Percentiles rank a stretch among this genome's conserved stretches.
phyloP scores from a whole-genome alignment of 441 rosid genomes.

The Geranium incanum region DNA sequence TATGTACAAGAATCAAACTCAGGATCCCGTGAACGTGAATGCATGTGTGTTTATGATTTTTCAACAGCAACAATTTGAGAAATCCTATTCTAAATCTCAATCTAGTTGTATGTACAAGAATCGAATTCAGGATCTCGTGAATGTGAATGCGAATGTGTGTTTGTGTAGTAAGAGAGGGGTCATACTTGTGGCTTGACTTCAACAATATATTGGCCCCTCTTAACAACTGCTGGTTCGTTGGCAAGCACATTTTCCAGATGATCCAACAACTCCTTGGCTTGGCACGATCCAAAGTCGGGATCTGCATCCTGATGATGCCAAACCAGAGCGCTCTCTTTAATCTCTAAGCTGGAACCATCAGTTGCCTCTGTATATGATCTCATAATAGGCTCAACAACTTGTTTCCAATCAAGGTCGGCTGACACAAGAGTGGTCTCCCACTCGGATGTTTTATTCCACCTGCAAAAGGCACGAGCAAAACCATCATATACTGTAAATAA shows the following conservation, averaged over 20 bases:
- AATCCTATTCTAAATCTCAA: too few species aligned
- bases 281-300: conserved; percentile 87
- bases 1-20: too few species aligned
- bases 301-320: conserved; percentile 96
- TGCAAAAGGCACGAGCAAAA: conserved; percentile 22
- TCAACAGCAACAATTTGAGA: too few species aligned
- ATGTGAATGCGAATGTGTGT: background rate
- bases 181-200: conserved; percentile 89
- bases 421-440: conserved; percentile 53
- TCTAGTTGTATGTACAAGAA: too few species aligned
- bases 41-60: too few species aligned
- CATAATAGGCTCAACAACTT: conserved; percentile 72
- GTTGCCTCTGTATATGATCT: conserved; percentile 64
- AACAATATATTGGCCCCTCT: conserved; percentile 73
- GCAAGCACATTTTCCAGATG: conserved; percentile 82
- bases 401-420: conserved; percentile 76
- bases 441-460: conserved; percentile 51
- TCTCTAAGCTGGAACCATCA: conserved; percentile 74
- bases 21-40: too few species aligned
- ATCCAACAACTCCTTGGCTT: conserved; percentile 73
- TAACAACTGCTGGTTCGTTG: conserved; percentile 71
- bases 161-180: conserved; percentile 1
- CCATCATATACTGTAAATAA: background rate
- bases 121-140: background rate
- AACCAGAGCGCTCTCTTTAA: conserved; percentile 72